Evolutionary conservation across 371 early-diverging fungal genomes (phyloP).

Genomic region (Syncephalastrum contaminatum): DNA sequence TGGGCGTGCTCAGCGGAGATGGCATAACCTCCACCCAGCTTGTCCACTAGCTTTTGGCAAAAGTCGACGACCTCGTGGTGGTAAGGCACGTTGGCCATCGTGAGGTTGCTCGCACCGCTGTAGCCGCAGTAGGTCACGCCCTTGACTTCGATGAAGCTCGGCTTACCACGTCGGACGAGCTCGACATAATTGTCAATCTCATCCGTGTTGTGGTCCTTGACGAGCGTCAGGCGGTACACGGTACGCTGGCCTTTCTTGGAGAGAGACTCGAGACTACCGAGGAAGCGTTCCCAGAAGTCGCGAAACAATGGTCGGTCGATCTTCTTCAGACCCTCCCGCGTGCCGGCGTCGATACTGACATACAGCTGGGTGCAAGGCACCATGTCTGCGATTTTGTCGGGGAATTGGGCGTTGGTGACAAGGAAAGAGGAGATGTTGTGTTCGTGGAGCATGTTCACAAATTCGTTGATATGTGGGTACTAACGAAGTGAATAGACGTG

Average conservation of each 20-base stretch:
- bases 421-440: conserved; percentile 75
- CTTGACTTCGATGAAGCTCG: conserved; percentile 81
- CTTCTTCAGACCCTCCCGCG: conserved; percentile 75
- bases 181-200: conserved; percentile 73
- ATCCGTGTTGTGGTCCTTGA: conserved; percentile 78
- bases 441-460: conserved; percentile 68
- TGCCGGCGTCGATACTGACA: conserved; percentile 79
- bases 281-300: conserved; percentile 84
- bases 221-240: conserved; percentile 78
- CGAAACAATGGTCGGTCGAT: conserved; percentile 80
- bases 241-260: conserved; percentile 65
- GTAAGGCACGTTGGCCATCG: conserved; percentile 76
- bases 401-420: conserved; percentile 86
- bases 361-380: conserved; percentile 80
- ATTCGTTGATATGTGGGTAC: conserved; percentile 86
- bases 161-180: conserved; percentile 69
- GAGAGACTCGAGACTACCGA: conserved; percentile 66
- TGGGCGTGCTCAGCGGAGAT: conserved; percentile 79
- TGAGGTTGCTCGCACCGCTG: conserved; percentile 67
- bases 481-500: conserved; percentile 3
- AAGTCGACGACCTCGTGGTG: conserved; percentile 79
- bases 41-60: conserved; percentile 54
- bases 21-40: conserved; percentile 66
- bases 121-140: conserved; percentile 75
- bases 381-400: conserved; percentile 66